phyloP scores from a whole-genome alignment of 495 filamentous ascomycete genomes.

The Penicillium pancosmium region DNA sequence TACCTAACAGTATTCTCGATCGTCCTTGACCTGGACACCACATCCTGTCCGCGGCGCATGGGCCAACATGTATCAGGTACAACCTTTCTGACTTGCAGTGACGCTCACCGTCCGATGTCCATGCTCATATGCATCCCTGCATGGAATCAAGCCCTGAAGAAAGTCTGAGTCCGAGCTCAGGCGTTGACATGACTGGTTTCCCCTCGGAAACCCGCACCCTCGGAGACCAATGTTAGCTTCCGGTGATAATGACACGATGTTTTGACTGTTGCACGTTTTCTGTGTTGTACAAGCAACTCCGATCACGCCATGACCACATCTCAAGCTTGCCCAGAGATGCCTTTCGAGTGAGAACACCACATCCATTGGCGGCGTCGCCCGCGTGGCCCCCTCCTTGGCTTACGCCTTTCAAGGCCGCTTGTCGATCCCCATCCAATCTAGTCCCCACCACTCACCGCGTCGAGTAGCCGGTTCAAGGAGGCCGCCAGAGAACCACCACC shows the following conservation, averaged over 20 bases:
- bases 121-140: constrained; percentile 5
- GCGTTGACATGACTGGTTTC: neutral
- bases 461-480: constrained; percentile 18
- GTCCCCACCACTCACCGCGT: constrained; percentile 8
- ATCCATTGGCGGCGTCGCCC: neutral
- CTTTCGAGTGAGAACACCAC: neutral
- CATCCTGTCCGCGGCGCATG: constrained; percentile 5
- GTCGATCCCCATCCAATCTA: constrained; percentile 8
- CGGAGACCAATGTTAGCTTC: too few species aligned
- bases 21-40: constrained; percentile 6
- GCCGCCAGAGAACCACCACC: neutral
- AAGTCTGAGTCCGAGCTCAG: neutral
- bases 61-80: constrained; percentile 3
- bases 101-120: neutral
- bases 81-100: constrained; percentile 3
- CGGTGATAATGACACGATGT: neutral
- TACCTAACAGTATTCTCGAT: constrained; percentile 37
- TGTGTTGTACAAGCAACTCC: neutral
- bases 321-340: neutral
- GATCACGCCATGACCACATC: constrained; percentile 7
- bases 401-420: constrained; percentile 4
- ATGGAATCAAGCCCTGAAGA: constrained; percentile 9
- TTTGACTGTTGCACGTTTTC: neutral
- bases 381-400: constrained; percentile 8
- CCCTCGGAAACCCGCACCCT: neutral